Base-by-base conservation (phyloP, 345 rosid species). In the Lumnitzera littorea region DNA sequence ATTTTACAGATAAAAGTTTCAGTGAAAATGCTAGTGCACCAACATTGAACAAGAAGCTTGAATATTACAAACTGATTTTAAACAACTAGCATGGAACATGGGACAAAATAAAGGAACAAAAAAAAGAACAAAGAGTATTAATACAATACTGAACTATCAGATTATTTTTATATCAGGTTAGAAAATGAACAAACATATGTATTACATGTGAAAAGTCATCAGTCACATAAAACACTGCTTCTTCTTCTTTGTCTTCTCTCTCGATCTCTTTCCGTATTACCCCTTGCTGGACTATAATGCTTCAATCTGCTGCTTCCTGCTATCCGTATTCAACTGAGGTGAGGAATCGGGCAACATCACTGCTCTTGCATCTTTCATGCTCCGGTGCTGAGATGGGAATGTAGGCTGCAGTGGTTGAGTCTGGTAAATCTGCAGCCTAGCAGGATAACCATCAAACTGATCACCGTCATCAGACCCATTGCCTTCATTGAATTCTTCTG, bases 321-420 rank as follows among this genome's bases (percentile, higher is more conserved):
- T 63, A 62, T 78, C 78, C 6, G 66, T 70, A 46, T 67, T 74
- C 62, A 79, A 61, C 75, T 80, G 86, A 20, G 76, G 61, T 15
- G 74, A 51, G 46, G 85, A 81, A 72, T 83, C 84, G 4, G 87
- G 74, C 64, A 76, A 64, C 68, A 75, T 46, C 53, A 66, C 62
- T 56, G 76, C 27, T 11, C 84, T 55, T 25, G 78, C 78, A 11
- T 71, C 62, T 31, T 77, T 66, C 78, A 72, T 62, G 63, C 84
- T 80, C 71, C 74, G 79, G 57, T 71, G 70, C 27, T 85, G 83
- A 66, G 85, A 63, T 58, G 82, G 77, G 67, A 80, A 52, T 14
- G 65, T 36, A 0, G 96, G 96, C 20, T 83, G 82, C 1, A 84
- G 91, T 53, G 97, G 97, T 78, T 88, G 94, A 67, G 97, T 74